A percentile compares a stretch with the other conserved stretches of the same genome.
Evolutionary conservation across 257 asterid species (phyloP).

Genomic region (Voacanga thouarsii): DNA sequence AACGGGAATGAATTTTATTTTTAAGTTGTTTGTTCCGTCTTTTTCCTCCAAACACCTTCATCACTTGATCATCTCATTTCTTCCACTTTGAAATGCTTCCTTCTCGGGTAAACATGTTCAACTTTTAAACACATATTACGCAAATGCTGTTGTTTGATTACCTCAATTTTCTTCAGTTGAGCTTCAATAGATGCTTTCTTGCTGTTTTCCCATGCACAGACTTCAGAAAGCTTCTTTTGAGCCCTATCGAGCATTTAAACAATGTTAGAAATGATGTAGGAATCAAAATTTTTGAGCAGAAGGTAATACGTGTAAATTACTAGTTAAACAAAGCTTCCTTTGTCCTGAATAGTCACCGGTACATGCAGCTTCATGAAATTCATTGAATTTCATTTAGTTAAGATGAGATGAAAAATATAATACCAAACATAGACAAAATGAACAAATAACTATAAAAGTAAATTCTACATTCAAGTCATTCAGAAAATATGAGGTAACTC

Average conservation of each 20-base stretch:
- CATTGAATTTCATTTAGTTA: not conserved
- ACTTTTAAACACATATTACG: not conserved
- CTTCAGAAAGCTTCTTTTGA: conserved; percentile 63
- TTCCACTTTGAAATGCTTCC: not conserved
- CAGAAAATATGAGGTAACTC: not conserved
- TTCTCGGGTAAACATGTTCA: not conserved
- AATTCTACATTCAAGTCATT: not conserved
- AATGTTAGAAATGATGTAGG: conserved; percentile 4
- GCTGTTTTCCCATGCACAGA: conserved; percentile 74
- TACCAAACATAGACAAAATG: not conserved
- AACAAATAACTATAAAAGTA: not conserved
- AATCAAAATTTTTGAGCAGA: not conserved
- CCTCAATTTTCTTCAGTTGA: conserved; percentile 68
- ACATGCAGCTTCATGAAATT: not conserved
- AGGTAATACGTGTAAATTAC: not conserved
- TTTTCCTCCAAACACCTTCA: not conserved
- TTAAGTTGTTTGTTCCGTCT: not conserved
- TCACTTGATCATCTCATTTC: not conserved
- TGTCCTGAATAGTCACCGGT: not conserved
- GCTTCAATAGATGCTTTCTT: conserved; percentile 69
- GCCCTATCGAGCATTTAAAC: conserved; percentile 41
- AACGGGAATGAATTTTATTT: not conserved
- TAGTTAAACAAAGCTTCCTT: no score
- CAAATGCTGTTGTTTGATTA: conserved; percentile 16
- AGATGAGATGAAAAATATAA: not conserved